phyloP scores from a whole-genome alignment of 192 early-diverging fungal species.

The Coemansia sp. region DNA sequence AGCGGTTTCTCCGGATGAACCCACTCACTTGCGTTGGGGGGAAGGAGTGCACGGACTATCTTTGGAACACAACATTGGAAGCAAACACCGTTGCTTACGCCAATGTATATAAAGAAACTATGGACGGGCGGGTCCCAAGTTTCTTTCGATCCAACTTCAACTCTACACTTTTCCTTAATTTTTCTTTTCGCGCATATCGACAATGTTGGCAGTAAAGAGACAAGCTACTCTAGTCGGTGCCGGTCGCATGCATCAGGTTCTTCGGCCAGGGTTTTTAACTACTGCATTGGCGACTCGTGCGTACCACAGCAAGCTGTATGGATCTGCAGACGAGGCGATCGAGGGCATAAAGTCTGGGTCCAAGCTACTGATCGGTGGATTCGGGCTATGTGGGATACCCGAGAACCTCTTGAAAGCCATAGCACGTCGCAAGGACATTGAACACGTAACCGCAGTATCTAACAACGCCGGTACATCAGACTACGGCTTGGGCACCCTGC shows the following conservation, averaged over 20 bases:
- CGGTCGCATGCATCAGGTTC: conserved; percentile 19
- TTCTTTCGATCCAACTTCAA: neutral
- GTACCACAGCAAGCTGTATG: conserved; percentile 59
- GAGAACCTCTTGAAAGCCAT: conserved; percentile 75
- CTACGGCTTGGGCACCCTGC: conserved; percentile 69
- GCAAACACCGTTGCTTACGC: conserved; percentile 1
- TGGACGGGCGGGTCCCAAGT: neutral
- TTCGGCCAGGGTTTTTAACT: conserved; percentile 30
- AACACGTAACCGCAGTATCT: conserved; percentile 71
- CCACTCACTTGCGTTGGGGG: neutral
- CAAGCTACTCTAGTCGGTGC: conserved; percentile 24
- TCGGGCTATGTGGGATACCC: conserved; percentile 80
- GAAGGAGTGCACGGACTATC: neutral
- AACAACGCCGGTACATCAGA: conserved; percentile 79
- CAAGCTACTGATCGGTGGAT: conserved; percentile 70
- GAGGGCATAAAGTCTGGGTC: conserved; percentile 60
- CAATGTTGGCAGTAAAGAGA: conserved; percentile 43
- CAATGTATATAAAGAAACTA: neutral
- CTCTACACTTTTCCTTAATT: neutral
- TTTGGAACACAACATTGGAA: conserved; percentile 1
- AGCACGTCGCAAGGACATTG: conserved; percentile 60
- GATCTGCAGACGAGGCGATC: conserved; percentile 64
- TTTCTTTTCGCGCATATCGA: neutral
- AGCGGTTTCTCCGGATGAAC: neutral
- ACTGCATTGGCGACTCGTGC: conserved; percentile 24